Conservation (phyloP, 441 rosid species). For the Adansonia madagascariensis region DNA sequence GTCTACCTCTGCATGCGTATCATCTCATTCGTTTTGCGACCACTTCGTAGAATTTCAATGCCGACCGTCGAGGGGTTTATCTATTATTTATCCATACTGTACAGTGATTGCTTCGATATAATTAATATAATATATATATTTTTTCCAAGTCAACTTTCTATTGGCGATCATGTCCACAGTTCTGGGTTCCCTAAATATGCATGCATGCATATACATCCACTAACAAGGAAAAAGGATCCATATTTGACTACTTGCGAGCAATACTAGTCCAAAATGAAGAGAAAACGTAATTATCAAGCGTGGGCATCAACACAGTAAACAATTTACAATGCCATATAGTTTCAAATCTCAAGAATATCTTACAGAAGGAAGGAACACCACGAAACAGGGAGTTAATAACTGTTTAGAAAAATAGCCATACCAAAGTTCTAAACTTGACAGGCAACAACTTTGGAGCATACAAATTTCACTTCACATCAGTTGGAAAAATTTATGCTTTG, state of each 20-base stretch:
- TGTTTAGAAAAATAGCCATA: background rate
- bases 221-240: background rate
- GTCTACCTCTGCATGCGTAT: no score
- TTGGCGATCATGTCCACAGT: no score
- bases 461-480: constrained; percentile 15
- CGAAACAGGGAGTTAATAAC: constrained; percentile 1
- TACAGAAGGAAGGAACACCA: constrained; percentile 16
- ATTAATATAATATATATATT: no score
- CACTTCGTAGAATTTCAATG: no score
- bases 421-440: background rate
- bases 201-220: background rate
- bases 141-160: no score
- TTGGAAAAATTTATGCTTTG: background rate
- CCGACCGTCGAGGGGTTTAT: no score
- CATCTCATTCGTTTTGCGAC: no score
- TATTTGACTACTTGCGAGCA: background rate
- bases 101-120: no score
- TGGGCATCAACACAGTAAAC: constrained; percentile 7
- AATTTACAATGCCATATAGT: constrained; percentile 28
- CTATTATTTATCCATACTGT: no score
- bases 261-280: background rate
- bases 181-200: no score
- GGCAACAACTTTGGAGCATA: constrained; percentile 17
- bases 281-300: background rate
- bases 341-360: constrained; percentile 15